Base-by-base conservation (phyloP, 2,329 filamentous ascomycete species). In the Venturia aucupariae region DNA sequence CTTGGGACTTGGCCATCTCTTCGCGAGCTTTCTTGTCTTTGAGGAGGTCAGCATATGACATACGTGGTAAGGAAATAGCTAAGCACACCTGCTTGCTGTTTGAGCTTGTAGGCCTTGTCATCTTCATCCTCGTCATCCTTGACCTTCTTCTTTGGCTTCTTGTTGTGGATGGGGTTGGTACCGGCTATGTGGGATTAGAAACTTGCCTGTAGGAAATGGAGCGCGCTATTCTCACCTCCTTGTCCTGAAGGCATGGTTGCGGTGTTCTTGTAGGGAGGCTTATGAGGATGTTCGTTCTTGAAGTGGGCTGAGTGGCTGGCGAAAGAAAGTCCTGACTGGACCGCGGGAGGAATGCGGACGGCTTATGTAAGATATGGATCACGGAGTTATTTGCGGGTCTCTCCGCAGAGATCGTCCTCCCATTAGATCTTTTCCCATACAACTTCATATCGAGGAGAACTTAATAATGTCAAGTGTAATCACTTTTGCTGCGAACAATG, bases 101-200 rank as follows among this genome's bases (percentile, higher is more conserved):
- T 96, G 76, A 89, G 86, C 73, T 86, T 87, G 83, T 83, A 92
- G 6, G 90, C 91, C 74, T 87, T 77, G 69, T 96, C 92, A 55
- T 96, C 91, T 0, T 96, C 92, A 74, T 96, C 92, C 65, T 92
- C 77, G 1, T 96, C 92, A 77, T 88, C 89, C 74, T 83, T 81
- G 63, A 84, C 82, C 84, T 77, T 77, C 72, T 93, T 95, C 87
- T 96, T 97, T 67, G 90, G 82, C 70, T 88, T 84, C 87, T 96
- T 97, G 78, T 81, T 81, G 78, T 81, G 79, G 69, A 81, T 80
- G n/a, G 79, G 79, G 74, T 81, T 81, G 62, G 79, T 81, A 66
- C 79, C 79, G 67, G 78, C 79, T 81, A 55, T 13, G 60, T n/a
- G 15, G 22, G n/a, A 24, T 39, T 39, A 44, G 44, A 42, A 8